A percentile compares a stretch with the other conserved stretches of the same genome.
phyloP scores from a whole-genome alignment of 805 yeast genomes.

The Kockiozyma suomiensis region DNA sequence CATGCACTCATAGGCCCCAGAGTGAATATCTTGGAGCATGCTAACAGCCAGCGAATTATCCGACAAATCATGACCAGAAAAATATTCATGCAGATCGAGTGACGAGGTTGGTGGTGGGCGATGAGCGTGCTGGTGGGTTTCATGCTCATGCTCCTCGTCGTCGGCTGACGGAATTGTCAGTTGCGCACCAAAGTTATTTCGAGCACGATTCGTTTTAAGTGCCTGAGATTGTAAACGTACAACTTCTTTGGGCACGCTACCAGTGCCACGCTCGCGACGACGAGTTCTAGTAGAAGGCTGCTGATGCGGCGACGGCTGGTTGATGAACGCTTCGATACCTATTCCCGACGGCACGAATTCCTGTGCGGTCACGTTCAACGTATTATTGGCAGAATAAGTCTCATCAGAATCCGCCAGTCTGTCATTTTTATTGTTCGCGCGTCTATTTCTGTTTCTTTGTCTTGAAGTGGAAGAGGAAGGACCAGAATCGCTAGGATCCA shows the following conservation, averaged over 20 bases:
- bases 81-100: slow-evolving; percentile 24
- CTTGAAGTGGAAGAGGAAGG: neutral
- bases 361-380: neutral
- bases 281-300: slow-evolving; percentile 1
- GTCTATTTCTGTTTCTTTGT: slow-evolving; percentile 2
- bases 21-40: slow-evolving; percentile 26
- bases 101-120: neutral
- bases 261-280: slow-evolving; percentile 2
- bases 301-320: neutral
- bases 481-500: neutral
- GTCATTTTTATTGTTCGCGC: neutral
- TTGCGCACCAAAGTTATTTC: slow-evolving; percentile 16
- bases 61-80: slow-evolving; percentile 13
- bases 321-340: neutral
- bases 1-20: slow-evolving; percentile 60
- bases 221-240: neutral
- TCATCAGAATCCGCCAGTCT: neutral
- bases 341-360: slow-evolving; percentile 1
- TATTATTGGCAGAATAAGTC: no score
- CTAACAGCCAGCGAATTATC: slow-evolving; percentile 18
- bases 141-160: slow-evolving; percentile 6
- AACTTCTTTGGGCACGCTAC: neutral
- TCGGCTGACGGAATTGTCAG: neutral
- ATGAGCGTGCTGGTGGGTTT: neutral
- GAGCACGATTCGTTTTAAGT: slow-evolving; percentile 1